phyloP scores from a whole-genome alignment of 1,284 basidiomycete species.

The Hortiboletus rubellus region DNA sequence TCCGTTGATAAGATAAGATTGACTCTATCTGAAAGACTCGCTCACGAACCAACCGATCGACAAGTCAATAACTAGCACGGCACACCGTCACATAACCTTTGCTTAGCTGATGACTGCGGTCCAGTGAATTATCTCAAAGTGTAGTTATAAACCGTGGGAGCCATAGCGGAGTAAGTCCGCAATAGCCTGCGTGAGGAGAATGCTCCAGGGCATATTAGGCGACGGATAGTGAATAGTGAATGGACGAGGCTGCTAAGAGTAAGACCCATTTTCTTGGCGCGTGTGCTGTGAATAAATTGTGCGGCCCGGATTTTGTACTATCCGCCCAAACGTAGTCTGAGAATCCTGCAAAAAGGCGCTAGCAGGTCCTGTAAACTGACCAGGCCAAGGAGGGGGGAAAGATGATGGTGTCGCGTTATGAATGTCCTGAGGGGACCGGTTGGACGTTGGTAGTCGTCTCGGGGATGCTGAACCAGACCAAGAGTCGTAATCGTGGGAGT shows the following conservation, averaged over 20 bases:
- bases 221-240: slow-evolving; percentile 22
- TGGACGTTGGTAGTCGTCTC: slow-evolving; percentile 20
- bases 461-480: slow-evolving; percentile 32
- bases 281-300: slow-evolving; percentile 57
- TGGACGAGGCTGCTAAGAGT: slow-evolving; percentile 21
- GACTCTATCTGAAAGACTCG: not conserved
- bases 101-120: not conserved
- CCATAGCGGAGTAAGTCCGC: not conserved
- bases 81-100: not conserved
- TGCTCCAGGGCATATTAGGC: slow-evolving; percentile 21
- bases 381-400: slow-evolving; percentile 38
- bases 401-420: slow-evolving; percentile 30
- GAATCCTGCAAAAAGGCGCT: slow-evolving; percentile 46
- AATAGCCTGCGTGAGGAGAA: not conserved
- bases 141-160: not conserved
- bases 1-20: slow-evolving; percentile 32
- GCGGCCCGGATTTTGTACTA: slow-evolving; percentile 49
- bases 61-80: not conserved
- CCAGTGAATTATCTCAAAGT: slow-evolving; percentile 2
- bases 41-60: not conserved
- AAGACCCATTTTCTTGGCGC: slow-evolving; percentile 34
- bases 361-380: slow-evolving; percentile 46
- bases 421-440: slow-evolving; percentile 25
- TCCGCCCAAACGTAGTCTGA: slow-evolving; percentile 32
- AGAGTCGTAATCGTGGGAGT: slow-evolving; percentile 23